phyloP scores from a whole-genome alignment of 2,329 filamentous ascomycete species.

The Arthrinium puccinioides region DNA sequence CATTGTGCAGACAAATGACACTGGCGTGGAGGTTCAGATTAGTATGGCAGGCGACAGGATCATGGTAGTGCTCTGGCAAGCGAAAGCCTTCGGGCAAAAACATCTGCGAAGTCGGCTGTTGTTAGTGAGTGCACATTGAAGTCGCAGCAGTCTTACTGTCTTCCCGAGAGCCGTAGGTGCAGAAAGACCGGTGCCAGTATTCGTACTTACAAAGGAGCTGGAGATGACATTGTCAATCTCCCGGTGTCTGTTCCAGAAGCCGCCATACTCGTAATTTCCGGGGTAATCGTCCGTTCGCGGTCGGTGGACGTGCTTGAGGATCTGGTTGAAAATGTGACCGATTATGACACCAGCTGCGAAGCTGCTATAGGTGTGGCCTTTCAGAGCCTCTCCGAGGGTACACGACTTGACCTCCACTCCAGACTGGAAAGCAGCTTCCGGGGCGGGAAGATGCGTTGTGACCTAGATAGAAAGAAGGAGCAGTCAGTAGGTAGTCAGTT shows the following conservation, averaged over 20 bases:
- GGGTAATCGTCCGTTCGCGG: slow-evolving; percentile 62
- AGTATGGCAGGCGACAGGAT: slow-evolving; percentile 51
- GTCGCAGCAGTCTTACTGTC: too few relatives aligned
- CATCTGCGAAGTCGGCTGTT: too few relatives aligned
- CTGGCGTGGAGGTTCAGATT: slow-evolving; percentile 88
- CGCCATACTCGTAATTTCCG: slow-evolving; percentile 64
- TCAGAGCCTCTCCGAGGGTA: slow-evolving; percentile 58
- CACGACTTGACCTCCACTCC: slow-evolving; percentile 56
- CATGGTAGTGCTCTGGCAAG: background rate
- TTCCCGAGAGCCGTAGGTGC: slow-evolving; percentile 65
- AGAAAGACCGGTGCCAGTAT: slow-evolving; percentile 69
- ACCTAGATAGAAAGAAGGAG: slow-evolving; percentile 37
- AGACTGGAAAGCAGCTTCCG: slow-evolving; percentile 67
- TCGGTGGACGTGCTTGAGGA: slow-evolving; percentile 73
- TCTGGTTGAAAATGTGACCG: slow-evolving; percentile 72
- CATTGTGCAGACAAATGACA: slow-evolving; percentile 82
- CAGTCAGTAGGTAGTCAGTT: slow-evolving; percentile 4
- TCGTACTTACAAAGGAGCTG: slow-evolving; percentile 69
- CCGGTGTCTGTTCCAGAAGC: slow-evolving; percentile 82
- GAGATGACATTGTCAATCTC: slow-evolving; percentile 74
- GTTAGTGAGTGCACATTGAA: too few relatives aligned
- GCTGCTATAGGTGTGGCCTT: slow-evolving; percentile 56
- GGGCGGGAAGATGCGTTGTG: slow-evolving; percentile 70
- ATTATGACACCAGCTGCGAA: slow-evolving; percentile 69
- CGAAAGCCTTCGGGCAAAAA: slow-evolving; percentile 1